Evolutionary conservation across 805 yeast genomes (phyloP), one percentile per base, ranked within the genome.

Genomic region (Spathaspora sp.): DNA sequence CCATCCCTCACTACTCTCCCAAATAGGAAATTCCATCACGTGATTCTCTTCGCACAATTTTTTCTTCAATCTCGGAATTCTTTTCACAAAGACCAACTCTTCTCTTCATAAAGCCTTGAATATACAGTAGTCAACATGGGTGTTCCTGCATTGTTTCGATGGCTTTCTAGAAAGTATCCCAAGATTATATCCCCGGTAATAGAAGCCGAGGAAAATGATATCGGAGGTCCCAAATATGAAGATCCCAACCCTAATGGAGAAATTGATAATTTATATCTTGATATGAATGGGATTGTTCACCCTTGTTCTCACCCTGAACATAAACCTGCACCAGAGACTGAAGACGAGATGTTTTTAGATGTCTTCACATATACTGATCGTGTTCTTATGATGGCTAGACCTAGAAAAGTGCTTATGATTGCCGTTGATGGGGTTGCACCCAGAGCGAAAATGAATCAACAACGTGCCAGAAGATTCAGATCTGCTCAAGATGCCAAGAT

Each of bases 371-470:
- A 94, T 65, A 94, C 99, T 0, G 96, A 94, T 57, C 78, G 97
- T 46, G 97, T 94, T 6, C 72, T 94, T 45, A 82, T 83, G 70
- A 88, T 94, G 91, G 98, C 97, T 0, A 78, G 97, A 61, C 99
- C 99, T 1, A 76, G 98, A 52, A 92, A 94, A 65, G 83, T 94
- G 38, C 76, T 94, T 51, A 82, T 89, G 85, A 91, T 94, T 67
- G 98, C 99, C 2, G 96, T 94, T 32, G 99, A 94, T 73, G 99
- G 99, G 51, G 99, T 94, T 32, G 99, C 99, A 1, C 99, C 99
- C 19, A 79, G 98, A 63, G 98, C 97, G 26, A 92, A 92, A 67
- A 92, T 92, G 97, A 92, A 93, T 67, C 98, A 92, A 70, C 98
- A 92, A 70, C 79, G 98, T 58, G 85, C 97, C 2, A 84, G 98